Conservation (phyloP, 2,329 filamentous ascomycete genomes). For the Emergomyces africanus region DNA sequence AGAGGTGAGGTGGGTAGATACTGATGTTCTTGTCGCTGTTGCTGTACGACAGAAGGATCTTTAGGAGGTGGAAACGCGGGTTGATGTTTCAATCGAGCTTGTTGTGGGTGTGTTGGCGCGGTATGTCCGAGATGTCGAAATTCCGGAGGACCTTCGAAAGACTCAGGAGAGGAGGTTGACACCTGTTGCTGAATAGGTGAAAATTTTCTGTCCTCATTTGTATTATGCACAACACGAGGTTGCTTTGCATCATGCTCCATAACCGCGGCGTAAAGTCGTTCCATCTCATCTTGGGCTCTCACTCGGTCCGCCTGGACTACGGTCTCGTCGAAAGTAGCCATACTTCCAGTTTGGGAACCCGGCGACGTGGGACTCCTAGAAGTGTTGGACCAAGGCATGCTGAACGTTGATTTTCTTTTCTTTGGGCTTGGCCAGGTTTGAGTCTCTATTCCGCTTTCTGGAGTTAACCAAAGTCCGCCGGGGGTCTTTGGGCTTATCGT, state of each 20-base stretch:
- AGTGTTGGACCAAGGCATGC: constrained; percentile 27
- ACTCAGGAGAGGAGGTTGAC: constrained; percentile 19
- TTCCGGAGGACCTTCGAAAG: constrained; percentile 19
- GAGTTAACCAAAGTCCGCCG: constrained; percentile 12
- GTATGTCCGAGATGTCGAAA: constrained; percentile 17
- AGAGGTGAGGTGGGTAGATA: constrained; percentile 20
- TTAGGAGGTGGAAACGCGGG: constrained; percentile 7
- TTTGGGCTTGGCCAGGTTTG: constrained; percentile 23
- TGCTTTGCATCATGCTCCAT: constrained; percentile 67
- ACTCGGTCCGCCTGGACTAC: constrained; percentile 62
- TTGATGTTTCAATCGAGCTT: constrained; percentile 5
- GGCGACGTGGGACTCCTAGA: constrained; percentile 23
- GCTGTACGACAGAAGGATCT: constrained; percentile 5
- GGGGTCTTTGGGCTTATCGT: constrained; percentile 26
- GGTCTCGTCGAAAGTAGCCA: constrained; percentile 61
- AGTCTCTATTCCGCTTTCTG: constrained; percentile 8
- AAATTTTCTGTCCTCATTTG: constrained; percentile 8
- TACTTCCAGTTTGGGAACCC: constrained; percentile 44
- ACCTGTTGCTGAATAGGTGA: constrained; percentile 14
- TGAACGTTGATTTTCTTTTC: constrained; percentile 22
- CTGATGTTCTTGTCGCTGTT: constrained; percentile 6
- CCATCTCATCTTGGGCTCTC: constrained; percentile 69
- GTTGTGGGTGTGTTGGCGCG: constrained; percentile 6
- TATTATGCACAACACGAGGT: constrained; percentile 14
- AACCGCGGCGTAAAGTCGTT: constrained; percentile 81